These are phyloP conservation scores for Phytopythium aichiense DNA, from an alignment of 352 stramenopile genomes.

Conservation along the genomic window DNA sequence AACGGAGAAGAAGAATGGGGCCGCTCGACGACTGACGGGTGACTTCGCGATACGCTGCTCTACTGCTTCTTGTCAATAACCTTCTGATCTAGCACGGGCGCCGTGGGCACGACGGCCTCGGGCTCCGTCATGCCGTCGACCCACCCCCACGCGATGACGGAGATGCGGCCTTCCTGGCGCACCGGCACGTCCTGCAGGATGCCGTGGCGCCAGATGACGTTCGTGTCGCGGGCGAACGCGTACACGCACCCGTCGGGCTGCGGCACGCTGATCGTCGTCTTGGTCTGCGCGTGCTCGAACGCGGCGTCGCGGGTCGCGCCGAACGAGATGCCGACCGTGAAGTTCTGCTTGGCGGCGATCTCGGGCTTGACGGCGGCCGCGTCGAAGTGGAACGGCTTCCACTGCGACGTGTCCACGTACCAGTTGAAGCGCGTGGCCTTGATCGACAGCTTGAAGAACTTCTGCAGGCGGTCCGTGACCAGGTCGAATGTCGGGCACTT, in stretches of 20 bases:
- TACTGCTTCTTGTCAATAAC: conserved; percentile 7
- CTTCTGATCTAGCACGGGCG: conserved; percentile 8
- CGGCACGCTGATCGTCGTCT: conserved; percentile 89
- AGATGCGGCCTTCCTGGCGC: conserved; percentile 89
- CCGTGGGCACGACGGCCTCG: conserved; percentile 3
- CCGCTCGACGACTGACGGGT: background rate
- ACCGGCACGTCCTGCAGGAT: conserved; percentile 85
- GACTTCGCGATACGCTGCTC: conserved; percentile 25
- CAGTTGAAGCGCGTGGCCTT: conserved; percentile 95
- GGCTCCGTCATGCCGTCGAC: conserved; percentile 64
- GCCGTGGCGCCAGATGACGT: conserved; percentile 92
- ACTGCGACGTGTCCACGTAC: conserved; percentile 93
- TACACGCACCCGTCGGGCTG: conserved; percentile 93
- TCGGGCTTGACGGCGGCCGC: conserved; percentile 92
- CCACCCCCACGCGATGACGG: conserved; percentile 92
- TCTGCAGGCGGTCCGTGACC: conserved; percentile 71
- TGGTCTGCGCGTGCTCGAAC: conserved; percentile 85
- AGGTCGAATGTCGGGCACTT: conserved; percentile 80
- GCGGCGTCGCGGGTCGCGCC: conserved; percentile 88
- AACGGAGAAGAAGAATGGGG: background rate
- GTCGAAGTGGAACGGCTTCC: conserved; percentile 92
- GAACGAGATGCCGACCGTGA: conserved; percentile 94
- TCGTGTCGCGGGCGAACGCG: conserved; percentile 91
- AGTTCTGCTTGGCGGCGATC: conserved; percentile 91
- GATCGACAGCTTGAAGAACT: conserved; percentile 87